Evolutionary conservation across 2,329 filamentous ascomycete species (phyloP), one percentile per base, ranked within the genome.

Genomic region (Sarocladium brachiariae): DNA sequence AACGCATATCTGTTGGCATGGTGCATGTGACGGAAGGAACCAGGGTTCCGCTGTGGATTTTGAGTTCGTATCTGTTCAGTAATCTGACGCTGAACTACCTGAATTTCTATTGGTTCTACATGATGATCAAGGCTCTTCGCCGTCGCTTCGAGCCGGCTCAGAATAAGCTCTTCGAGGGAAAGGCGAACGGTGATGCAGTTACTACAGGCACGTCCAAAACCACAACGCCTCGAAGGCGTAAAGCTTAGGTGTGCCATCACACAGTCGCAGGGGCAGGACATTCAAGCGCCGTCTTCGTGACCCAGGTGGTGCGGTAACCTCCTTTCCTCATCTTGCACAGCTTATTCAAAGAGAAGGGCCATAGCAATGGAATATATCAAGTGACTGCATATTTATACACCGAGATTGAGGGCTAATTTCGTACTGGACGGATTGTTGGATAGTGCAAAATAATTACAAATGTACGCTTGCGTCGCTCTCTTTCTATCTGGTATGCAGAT

Each of bases 41-140:
- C 38, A 71, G 69, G 2, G 70, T 91, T 2, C 88, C 87, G 0
- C 27, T 80, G 1, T 92, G 87, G 87, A 73, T 93, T 19, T 82
- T 80, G 1, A 69, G 66, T 13, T 70, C 80, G 24, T 93, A 93
- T 61, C 66, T 90, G 6, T 74, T 74, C 9, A 83, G 80, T 61
- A 93, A 93, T 64, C 50, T 88, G 18, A 78, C 79, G 0, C 75
- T 95, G 23, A 92, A 90, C 61, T 74, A 77, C 11, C 71, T 95
- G 49, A 95, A 95, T 68, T 83, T 87, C 61, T 87, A 84, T 68
- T 95, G 89, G 89, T 93, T 92, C 64, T 75, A 81, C 61, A 89
- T 89, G 77, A 95, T 95, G 89, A 83, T 95, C 55, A 75, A 81
- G 53, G 87, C 88, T 8, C 81, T 93, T 11, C 76, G 83, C 53